Percentiles rank a stretch among this genome's conserved stretches.
phyloP scores from a whole-genome alignment of 176 grass and related monocot genomes.

The Saccharum spontaneum region DNA sequence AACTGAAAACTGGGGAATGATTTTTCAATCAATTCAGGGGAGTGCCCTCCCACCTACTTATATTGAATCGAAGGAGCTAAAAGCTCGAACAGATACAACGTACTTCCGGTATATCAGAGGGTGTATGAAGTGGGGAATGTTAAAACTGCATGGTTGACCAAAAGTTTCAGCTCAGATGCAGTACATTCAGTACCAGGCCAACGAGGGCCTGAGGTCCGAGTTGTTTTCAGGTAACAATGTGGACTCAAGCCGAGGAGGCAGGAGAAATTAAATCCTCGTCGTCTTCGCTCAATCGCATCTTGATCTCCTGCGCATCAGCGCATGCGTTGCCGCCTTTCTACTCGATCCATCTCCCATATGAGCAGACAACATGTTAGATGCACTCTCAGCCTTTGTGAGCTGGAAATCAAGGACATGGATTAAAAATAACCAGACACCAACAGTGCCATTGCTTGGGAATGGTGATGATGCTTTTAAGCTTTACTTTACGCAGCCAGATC shows the following conservation, averaged over 20 bases:
- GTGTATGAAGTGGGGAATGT: neutral
- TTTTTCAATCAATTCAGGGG: no score
- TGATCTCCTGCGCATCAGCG: no score
- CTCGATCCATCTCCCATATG: neutral
- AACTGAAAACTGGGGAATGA: neutral
- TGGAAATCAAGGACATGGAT: constrained; percentile 27
- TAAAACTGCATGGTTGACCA: neutral
- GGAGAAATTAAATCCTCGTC: neutral
- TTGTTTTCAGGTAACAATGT: neutral
- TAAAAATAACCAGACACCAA: constrained; percentile 31
- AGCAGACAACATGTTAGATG: constrained; percentile 6
- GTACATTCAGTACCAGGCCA: neutral
- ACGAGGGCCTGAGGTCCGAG: neutral
- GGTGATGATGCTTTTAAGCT: constrained; percentile 33
- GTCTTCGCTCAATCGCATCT: neutral
- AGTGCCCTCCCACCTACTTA: no score
- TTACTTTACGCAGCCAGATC: constrained; percentile 36
- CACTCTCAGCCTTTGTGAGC: neutral
- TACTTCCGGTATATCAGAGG: no score
- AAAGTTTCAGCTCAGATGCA: neutral
- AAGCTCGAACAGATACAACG: no score
- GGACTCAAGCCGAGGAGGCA: neutral
- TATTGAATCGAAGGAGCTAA: no score
- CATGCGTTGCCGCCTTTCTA: constrained; percentile 6
- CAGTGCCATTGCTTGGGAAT: neutral